Percentiles rank a stretch among this genome's conserved stretches.
Conservation (phyloP, 2,329 filamentous ascomycete genomes). For the Fusarium piperis region DNA sequence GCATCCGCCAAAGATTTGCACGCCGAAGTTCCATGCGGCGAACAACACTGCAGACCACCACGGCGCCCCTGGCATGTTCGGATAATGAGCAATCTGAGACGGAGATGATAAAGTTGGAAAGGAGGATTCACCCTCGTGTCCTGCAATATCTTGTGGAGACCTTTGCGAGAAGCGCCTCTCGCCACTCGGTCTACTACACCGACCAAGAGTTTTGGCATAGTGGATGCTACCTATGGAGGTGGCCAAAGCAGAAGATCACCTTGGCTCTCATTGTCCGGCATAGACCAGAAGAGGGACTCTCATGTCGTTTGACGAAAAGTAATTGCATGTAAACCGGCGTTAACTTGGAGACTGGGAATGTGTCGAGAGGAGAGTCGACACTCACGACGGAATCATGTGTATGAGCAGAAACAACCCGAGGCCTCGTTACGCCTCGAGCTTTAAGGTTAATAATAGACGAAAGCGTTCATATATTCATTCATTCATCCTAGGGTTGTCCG, state of each 20-base stretch:
- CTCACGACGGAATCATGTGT: not conserved
- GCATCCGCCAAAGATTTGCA: not conserved
- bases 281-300: not conserved
- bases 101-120: not conserved
- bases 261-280: not conserved
- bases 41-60: not conserved
- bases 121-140: not conserved
- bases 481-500: conserved; percentile 10
- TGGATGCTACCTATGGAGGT: not conserved
- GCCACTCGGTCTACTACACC: not conserved
- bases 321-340: conserved; percentile 30
- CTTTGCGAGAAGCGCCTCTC: not conserved
- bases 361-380: not conserved
- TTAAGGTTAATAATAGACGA: conserved; percentile 31
- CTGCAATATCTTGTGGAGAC: not conserved
- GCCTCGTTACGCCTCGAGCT: conserved; percentile 3
- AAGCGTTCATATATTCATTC: conserved; percentile 35
- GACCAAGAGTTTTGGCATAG: not conserved
- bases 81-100: not conserved
- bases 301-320: conserved; percentile 19
- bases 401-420: not conserved
- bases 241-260: not conserved
- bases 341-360: conserved; percentile 19
- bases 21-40: not conserved
- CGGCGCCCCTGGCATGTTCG: not conserved